A percentile compares a stretch with the other conserved stretches of the same genome.
phyloP scores from a whole-genome alignment of 495 filamentous ascomycete genomes.

The Talaromyces proteolyticus region DNA sequence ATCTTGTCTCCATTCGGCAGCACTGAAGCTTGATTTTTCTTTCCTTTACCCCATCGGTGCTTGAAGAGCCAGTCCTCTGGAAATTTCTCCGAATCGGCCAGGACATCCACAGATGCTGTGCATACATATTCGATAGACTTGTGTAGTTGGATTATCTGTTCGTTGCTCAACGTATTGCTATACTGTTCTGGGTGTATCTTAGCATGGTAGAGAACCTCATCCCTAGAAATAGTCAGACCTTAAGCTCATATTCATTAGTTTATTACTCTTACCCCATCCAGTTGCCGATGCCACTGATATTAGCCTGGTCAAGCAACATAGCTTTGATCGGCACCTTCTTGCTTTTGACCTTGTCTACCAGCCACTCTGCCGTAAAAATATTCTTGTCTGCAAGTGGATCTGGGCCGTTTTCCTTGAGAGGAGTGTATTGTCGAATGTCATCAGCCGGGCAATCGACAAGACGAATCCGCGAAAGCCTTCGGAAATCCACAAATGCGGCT shows the following conservation, averaged over 20 bases:
- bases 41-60: constrained; percentile 85
- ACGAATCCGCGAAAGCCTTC: constrained; percentile 71
- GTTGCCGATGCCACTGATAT: constrained; percentile 89
- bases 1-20: constrained; percentile 83
- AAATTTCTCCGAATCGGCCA: constrained; percentile 78
- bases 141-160: constrained; percentile 66
- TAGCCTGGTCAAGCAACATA: constrained; percentile 79
- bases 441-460: constrained; percentile 74
- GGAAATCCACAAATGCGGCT: constrained; percentile 77
- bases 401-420: constrained; percentile 85
- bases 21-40: constrained; percentile 58
- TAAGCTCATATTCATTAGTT: background rate
- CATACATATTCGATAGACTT: constrained; percentile 74
- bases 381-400: constrained; percentile 85
- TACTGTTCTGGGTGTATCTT: constrained; percentile 89
- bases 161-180: constrained; percentile 70
- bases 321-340: constrained; percentile 84
- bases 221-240: constrained; percentile 35
- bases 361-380: constrained; percentile 64
- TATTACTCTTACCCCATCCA: constrained; percentile 69
- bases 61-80: constrained; percentile 90
- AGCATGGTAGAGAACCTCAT: constrained; percentile 86
- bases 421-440: constrained; percentile 68
- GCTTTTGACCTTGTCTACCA: constrained; percentile 58
- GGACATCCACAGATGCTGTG: constrained; percentile 65